phyloP scores from a whole-genome alignment of 2,329 filamentous ascomycete species.

The Aspergillus uvarum region DNA sequence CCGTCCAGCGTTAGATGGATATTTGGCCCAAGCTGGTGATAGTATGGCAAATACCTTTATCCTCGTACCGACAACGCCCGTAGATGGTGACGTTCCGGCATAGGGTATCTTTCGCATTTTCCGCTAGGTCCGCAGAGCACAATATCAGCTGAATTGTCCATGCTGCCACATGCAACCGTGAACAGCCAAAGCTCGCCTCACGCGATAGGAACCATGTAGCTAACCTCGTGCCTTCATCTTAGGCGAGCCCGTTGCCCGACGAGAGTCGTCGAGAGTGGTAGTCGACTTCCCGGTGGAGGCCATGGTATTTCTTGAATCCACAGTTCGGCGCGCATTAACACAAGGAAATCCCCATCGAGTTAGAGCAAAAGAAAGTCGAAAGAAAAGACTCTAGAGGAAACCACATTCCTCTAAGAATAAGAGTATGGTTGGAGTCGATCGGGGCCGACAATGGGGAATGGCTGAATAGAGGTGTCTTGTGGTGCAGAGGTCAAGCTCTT shows the following conservation, averaged over 20 bases:
- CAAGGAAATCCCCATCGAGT: constrained; percentile 43
- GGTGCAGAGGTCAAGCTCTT: not conserved
- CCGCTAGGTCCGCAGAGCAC: constrained; percentile 39
- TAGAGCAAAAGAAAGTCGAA: constrained; percentile 28
- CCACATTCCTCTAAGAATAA: constrained; percentile 40
- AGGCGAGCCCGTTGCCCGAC: constrained; percentile 47
- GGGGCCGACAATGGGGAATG: not conserved
- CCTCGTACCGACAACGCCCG: constrained; percentile 87
- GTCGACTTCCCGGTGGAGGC: constrained; percentile 45
- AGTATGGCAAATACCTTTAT: constrained; percentile 59
- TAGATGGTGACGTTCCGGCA: constrained; percentile 94
- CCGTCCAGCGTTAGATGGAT: constrained; percentile 21
- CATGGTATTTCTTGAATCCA: constrained; percentile 39
- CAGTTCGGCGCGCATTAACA: constrained; percentile 37
- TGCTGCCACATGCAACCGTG: not conserved
- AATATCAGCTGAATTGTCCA: constrained; percentile 14
- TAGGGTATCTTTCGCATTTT: constrained; percentile 80
- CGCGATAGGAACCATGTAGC: constrained; percentile 20
- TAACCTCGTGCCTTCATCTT: constrained; percentile 51
- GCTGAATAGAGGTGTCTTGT: not conserved
- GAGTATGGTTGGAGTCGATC: constrained; percentile 14
- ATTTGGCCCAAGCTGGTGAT: constrained; percentile 5
- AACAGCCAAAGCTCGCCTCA: not conserved
- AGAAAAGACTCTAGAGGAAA: constrained; percentile 27
- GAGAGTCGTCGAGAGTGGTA: constrained; percentile 44